A percentile compares a stretch with the other conserved stretches of the same genome.
Conservation (phyloP, 176 grass and related monocot genomes). For the Metroxylon sagu region DNA sequence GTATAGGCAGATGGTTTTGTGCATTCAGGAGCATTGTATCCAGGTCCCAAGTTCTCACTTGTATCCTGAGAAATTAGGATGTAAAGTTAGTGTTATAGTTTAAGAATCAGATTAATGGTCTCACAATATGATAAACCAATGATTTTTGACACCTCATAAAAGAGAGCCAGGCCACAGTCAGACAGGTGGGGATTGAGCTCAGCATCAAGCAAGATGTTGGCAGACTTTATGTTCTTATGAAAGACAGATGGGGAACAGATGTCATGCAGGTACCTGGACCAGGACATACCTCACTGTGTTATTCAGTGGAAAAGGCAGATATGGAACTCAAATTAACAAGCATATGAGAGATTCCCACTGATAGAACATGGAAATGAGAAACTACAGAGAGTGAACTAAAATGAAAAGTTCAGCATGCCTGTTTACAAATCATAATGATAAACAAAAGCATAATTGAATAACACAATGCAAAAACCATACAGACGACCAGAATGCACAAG, state of each 20-base stretch:
- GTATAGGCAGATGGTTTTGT: constrained; percentile 44
- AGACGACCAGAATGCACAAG: too few species aligned
- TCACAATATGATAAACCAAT: constrained; percentile 1
- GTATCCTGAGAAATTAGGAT: constrained; percentile 40
- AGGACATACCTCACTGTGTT: background rate
- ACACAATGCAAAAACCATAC: too few species aligned
- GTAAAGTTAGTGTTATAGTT: background rate
- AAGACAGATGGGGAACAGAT: constrained; percentile 64
- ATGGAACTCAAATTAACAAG: too few species aligned
- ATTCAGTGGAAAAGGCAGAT: background rate
- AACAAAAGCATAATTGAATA: too few species aligned
- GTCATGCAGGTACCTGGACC: constrained; percentile 83
- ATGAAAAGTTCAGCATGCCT: too few species aligned
- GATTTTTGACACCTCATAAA: constrained; percentile 54
- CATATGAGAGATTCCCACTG: too few species aligned
- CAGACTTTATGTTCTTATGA: constrained; percentile 86
- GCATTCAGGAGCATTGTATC: constrained; percentile 69
- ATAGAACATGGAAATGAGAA: too few species aligned
- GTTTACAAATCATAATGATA: too few species aligned
- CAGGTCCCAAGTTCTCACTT: constrained; percentile 58
- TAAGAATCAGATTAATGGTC: background rate
- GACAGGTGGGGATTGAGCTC: constrained; percentile 70
- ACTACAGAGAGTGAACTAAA: too few species aligned
- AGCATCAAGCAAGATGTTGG: constrained; percentile 76
- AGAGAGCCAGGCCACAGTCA: constrained; percentile 54